These are phyloP conservation scores for Arthrinium puccinioides DNA, from an alignment of 2,329 filamentous ascomycete species.

Conservation along the genomic window DNA sequence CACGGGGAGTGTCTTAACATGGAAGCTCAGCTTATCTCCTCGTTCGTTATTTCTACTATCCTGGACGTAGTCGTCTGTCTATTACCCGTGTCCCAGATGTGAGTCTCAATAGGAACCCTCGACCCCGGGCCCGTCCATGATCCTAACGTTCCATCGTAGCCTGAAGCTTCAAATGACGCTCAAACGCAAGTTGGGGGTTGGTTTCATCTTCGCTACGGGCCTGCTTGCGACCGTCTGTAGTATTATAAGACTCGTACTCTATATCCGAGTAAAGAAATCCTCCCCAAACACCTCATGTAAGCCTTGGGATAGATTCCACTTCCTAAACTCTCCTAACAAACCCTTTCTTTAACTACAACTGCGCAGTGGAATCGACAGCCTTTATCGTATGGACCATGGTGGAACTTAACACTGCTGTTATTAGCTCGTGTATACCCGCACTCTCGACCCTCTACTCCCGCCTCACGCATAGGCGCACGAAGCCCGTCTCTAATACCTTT, in stretches of 20 bases:
- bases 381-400: background rate
- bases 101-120: background rate
- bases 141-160: background rate
- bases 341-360: too few species aligned
- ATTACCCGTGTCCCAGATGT: background rate
- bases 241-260: background rate
- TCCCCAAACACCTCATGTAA: background rate
- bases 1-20: constrained; percentile 40
- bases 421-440: background rate
- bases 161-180: background rate
- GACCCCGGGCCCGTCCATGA: background rate
- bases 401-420: background rate
- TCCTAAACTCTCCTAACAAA: background rate
- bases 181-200: background rate
- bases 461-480: too few species aligned
- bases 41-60: background rate
- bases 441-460: background rate
- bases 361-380: background rate
- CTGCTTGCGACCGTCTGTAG: background rate
- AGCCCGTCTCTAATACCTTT: too few species aligned
- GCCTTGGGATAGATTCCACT: background rate
- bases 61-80: background rate
- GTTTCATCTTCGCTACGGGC: background rate
- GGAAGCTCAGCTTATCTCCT: constrained; percentile 18
- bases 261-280: background rate